Evolutionary conservation across 169 alveolate species (phyloP), one percentile per base, ranked within the genome.

Genomic region (Cryptosporidium parvum): DNA sequence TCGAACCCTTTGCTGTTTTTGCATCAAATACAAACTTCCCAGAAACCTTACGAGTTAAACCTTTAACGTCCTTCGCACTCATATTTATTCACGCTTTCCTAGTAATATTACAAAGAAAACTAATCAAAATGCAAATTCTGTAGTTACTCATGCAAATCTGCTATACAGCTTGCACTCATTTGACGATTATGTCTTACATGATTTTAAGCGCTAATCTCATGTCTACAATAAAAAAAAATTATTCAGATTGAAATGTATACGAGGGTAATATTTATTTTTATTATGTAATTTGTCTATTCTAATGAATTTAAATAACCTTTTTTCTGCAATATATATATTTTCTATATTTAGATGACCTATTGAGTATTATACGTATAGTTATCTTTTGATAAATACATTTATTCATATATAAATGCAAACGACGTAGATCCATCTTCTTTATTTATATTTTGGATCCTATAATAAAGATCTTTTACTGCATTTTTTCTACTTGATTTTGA

Each of bases 1-100:
- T 95, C 61, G 94, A 92, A 16, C 98, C 98, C 97, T 96, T 86
- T 23, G 89, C 89, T 62, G 89, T 80, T 51, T 80, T 80, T 23
- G 72, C 62, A 67, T 80, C 89, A 29, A 62, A 80, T 26, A 80
- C 75, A n/a, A 80, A 80, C 89, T 80, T 80, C 23, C 89, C 89
- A 18, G 89, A 80, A 31, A 37, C 89, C 75, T 80, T 80, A 23
- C 89, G 89, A 42, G 89, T 80, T 67, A 80, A 65, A 12, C 80
- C 89, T 37, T 80, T 80, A 35, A 80, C 89, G 70, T 80, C 89
- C 73, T 65, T 59, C 35, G 89, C 89, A 80, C 89, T 80, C 89
- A 80, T 80, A 39, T 62, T 80, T 45, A 48, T 70, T 70, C 65
- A 35, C 65, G 51, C 65, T 70, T 37, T 45, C 84, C 84, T 23